These are phyloP conservation scores for Cardiospermum halicacabum DNA, from an alignment of 345 rosid species.

Conservation along the genomic window DNA sequence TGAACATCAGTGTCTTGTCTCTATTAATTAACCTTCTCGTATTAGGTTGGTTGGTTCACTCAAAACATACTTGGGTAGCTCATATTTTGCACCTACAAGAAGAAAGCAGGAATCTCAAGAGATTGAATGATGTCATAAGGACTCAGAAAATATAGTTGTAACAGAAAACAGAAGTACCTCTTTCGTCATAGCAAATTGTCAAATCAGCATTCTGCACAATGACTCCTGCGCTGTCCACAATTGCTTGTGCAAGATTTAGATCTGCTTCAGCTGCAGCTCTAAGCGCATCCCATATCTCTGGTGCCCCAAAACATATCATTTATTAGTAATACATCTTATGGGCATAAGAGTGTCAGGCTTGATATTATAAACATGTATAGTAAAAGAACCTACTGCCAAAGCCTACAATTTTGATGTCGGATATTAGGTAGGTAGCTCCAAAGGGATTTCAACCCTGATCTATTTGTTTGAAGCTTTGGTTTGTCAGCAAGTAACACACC, in stretches of 20 bases:
- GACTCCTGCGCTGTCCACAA: conserved; percentile 83
- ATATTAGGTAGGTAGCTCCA: background rate
- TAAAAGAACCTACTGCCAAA: background rate
- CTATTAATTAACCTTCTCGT: conserved; percentile 36
- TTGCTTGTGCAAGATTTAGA: conserved; percentile 62
- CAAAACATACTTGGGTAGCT: conserved; percentile 85
- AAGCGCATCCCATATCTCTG: conserved; percentile 96
- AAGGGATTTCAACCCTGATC: background rate
- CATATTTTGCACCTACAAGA: conserved; percentile 85
- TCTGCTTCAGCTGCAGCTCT: conserved; percentile 89
- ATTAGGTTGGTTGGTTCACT: conserved; percentile 90
- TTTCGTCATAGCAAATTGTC: conserved; percentile 81
- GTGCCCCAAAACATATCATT: background rate
- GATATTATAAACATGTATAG: too few species aligned
- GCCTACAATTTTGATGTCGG: background rate
- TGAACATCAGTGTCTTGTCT: background rate
- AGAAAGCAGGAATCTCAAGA: conserved; percentile 4
- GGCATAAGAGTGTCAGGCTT: too few species aligned
- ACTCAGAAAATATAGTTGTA: background rate
- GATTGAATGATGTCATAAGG: background rate
- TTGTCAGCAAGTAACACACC: background rate
- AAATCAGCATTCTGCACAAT: conserved; percentile 76
- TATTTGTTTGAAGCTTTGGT: background rate
- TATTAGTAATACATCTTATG: too few species aligned
- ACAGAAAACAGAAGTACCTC: conserved; percentile 44